These are phyloP conservation scores for Solanum sejunctum DNA, from an alignment of 257 asterid species.

Conservation along the genomic window DNA sequence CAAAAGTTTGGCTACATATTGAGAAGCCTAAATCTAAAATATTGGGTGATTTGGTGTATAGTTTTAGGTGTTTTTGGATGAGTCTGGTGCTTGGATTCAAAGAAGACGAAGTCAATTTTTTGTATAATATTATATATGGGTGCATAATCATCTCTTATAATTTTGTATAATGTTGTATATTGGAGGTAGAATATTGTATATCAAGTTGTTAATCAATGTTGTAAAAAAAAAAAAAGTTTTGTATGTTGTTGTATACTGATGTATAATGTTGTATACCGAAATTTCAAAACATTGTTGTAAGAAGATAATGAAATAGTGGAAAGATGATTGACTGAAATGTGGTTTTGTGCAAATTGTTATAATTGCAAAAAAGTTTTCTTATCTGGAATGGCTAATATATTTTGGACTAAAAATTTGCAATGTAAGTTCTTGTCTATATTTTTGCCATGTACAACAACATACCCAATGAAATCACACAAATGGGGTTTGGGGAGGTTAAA, in stretches of 20 bases:
- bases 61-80: neutral
- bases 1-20: neutral
- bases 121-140: neutral
- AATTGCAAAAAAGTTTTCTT: neutral
- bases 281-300: neutral
- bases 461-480: too few species aligned
- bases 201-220: too few species aligned
- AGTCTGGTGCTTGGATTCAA: neutral
- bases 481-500: too few species aligned
- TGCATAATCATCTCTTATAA: neutral
- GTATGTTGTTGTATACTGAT: too few species aligned
- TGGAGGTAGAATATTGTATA: neutral
- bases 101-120: neutral
- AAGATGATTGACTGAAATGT: neutral
- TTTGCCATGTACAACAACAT: neutral
- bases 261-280: neutral
- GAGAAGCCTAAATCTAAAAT: neutral
- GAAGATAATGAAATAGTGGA: neutral
- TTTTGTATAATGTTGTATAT: neutral
- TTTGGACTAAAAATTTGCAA: neutral
- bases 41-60: neutral
- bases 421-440: neutral
- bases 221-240: neutral
- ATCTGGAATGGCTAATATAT: neutral
- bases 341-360: neutral